A percentile compares a stretch with the other conserved stretches of the same genome.
Evolutionary conservation across 306 rosid species (phyloP).

Genomic region (Medicago lupulina): DNA sequence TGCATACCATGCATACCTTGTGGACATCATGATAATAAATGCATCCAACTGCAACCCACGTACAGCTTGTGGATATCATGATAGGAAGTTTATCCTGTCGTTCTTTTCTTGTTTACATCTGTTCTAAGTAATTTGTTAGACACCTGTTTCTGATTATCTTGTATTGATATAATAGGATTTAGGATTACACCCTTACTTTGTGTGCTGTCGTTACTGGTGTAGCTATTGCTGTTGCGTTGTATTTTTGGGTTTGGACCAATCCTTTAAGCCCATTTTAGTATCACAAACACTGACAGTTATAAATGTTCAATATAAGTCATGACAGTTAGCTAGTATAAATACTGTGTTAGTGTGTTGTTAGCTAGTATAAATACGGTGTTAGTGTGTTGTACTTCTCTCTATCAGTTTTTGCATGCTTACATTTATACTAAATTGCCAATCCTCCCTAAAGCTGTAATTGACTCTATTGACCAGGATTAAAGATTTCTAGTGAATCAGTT

Average conservation of each 20-base stretch:
- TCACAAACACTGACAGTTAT: too few relatives aligned
- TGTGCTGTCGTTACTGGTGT: not conserved
- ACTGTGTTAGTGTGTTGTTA: not conserved
- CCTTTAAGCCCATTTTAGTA: not conserved
- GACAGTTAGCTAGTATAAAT: not conserved
- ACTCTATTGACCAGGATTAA: not conserved
- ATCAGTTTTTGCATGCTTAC: not conserved
- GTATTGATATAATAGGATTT: not conserved
- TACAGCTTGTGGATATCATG: conserved; percentile 60
- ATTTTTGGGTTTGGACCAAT: not conserved
- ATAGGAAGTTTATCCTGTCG: conserved; percentile 23
- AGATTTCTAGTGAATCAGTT: not conserved
- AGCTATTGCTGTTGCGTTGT: not conserved
- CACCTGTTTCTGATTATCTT: conserved; percentile 20
- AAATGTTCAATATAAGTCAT: not conserved
- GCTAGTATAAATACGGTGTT: too few relatives aligned
- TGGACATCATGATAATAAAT: conserved; percentile 62
- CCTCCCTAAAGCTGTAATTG: not conserved
- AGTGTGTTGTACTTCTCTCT: not conserved
- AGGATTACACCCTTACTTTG: not conserved
- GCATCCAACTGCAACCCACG: conserved; percentile 55
- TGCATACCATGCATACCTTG: conserved; percentile 65
- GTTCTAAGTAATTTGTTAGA: conserved; percentile 12
- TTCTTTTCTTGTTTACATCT: not conserved
- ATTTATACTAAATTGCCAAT: not conserved